Conservation (phyloP, 2,329 filamentous ascomycete genomes). For the Trichoderma polysporum region DNA sequence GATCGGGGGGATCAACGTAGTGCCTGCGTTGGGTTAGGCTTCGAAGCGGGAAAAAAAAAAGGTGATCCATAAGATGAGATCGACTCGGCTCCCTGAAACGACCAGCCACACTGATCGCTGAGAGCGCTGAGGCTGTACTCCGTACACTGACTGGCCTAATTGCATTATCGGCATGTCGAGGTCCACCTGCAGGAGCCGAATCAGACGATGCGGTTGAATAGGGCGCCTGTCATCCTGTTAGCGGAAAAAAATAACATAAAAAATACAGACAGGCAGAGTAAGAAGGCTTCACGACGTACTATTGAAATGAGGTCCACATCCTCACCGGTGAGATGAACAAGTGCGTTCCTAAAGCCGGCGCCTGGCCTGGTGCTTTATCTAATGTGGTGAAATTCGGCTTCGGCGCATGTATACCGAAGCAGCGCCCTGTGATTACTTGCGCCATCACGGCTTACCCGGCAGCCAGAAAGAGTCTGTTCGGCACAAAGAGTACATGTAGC, state of each 20-base stretch:
- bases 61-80: slow-evolving; percentile 11
- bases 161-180: slow-evolving; percentile 20
- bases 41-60: background rate
- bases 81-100: background rate
- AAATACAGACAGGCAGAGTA: background rate
- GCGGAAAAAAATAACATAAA: background rate
- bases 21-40: slow-evolving; percentile 15
- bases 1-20: slow-evolving; percentile 4
- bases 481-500: background rate
- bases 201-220: background rate
- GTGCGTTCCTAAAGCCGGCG: background rate
- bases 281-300: too few species aligned
- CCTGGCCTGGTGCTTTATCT: background rate
- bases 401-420: background rate
- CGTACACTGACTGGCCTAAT: slow-evolving; percentile 11
- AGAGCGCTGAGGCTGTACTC: background rate
- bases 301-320: background rate
- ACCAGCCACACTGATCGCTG: slow-evolving; percentile 7
- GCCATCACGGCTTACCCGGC: slow-evolving; percentile 5
- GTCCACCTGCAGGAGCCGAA: slow-evolving; percentile 18
- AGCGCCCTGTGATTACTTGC: background rate
- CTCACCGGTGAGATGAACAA: background rate
- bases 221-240: background rate
- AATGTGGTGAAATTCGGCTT: background rate
- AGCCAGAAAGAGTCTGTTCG: background rate